phyloP scores from a whole-genome alignment of 2,329 filamentous ascomycete genomes.

The Shiraia sp. region DNA sequence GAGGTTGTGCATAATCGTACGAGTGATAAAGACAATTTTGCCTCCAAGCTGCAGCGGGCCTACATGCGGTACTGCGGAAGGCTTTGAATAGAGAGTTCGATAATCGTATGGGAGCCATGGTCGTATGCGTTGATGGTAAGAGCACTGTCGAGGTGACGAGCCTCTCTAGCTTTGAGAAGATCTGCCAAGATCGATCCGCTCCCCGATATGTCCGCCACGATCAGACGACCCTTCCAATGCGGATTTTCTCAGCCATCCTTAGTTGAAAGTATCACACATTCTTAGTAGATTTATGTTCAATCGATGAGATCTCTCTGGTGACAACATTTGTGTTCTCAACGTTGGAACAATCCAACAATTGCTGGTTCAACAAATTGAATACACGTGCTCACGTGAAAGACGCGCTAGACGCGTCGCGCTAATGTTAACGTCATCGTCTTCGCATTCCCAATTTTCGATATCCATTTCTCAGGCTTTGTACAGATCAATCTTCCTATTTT shows the following conservation, averaged over 20 bases:
- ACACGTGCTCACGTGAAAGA: constrained; percentile 16
- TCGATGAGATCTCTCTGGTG: too few relatives aligned
- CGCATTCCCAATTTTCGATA: background rate
- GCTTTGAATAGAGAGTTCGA: constrained; percentile 27
- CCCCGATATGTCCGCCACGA: background rate
- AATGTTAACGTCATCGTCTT: constrained; percentile 17
- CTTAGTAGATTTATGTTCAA: background rate
- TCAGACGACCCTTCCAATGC: too few relatives aligned
- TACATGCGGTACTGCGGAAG: constrained; percentile 26
- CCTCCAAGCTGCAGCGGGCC: constrained; percentile 15
- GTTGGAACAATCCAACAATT: background rate
- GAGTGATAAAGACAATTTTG: constrained; percentile 40
- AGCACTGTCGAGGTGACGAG: constrained; percentile 19
- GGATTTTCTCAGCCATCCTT: too few relatives aligned
- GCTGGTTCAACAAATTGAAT: background rate
- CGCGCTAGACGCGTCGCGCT: constrained; percentile 12
- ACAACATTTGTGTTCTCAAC: background rate
- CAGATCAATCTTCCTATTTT: too few relatives aligned
- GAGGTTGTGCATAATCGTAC: constrained; percentile 47
- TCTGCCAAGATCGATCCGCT: constrained; percentile 29
- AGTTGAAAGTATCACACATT: background rate
- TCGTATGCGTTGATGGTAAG: constrained; percentile 14
- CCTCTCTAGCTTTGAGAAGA: constrained; percentile 12
- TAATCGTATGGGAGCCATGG: constrained; percentile 36
- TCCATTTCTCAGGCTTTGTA: background rate